phyloP scores from a whole-genome alignment of 2,329 filamentous ascomycete species.

The Claviceps citrina region DNA sequence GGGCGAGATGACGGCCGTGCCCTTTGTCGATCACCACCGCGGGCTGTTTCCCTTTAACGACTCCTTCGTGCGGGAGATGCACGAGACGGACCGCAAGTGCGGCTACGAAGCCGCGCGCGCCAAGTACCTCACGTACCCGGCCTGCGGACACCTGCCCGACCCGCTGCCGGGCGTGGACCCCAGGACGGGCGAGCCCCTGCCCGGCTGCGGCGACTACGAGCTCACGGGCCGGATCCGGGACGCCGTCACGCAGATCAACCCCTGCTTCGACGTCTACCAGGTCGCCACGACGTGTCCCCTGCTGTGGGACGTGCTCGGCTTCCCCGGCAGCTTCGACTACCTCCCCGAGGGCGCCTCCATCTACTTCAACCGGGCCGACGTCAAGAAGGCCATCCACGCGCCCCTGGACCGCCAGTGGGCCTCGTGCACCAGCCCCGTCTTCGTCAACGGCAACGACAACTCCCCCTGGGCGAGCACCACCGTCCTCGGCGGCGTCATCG shows the following conservation, averaged over 20 bases:
- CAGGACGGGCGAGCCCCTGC: constrained; percentile 19
- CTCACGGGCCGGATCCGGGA: constrained; percentile 39
- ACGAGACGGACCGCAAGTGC: constrained; percentile 27
- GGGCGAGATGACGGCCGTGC: constrained; percentile 31
- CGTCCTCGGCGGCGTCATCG: constrained; percentile 51
- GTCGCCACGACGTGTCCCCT: constrained; percentile 55
- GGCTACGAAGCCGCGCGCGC: constrained; percentile 44
- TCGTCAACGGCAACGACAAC: constrained; percentile 18
- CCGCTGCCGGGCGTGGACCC: constrained; percentile 9
- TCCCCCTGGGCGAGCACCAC: neutral
- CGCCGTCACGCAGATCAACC: constrained; percentile 46
- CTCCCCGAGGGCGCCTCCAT: constrained; percentile 40
- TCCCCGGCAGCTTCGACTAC: constrained; percentile 48
- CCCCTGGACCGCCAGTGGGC: constrained; percentile 34
- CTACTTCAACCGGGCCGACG: constrained; percentile 55
- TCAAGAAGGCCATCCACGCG: constrained; percentile 53
- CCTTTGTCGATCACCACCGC: constrained; percentile 46
- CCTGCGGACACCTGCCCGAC: constrained; percentile 27
- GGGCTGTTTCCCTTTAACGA: constrained; percentile 39
- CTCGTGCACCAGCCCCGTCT: constrained; percentile 34
- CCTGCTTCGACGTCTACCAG: constrained; percentile 61
- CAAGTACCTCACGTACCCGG: constrained; percentile 50
- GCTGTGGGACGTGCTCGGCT: constrained; percentile 55
- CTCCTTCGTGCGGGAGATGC: constrained; percentile 15
- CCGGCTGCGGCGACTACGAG: constrained; percentile 30